Evolutionary conservation across 345 rosid genomes (phyloP), one percentile per base, ranked within the genome.

Genomic region (Brassica nigra): DNA sequence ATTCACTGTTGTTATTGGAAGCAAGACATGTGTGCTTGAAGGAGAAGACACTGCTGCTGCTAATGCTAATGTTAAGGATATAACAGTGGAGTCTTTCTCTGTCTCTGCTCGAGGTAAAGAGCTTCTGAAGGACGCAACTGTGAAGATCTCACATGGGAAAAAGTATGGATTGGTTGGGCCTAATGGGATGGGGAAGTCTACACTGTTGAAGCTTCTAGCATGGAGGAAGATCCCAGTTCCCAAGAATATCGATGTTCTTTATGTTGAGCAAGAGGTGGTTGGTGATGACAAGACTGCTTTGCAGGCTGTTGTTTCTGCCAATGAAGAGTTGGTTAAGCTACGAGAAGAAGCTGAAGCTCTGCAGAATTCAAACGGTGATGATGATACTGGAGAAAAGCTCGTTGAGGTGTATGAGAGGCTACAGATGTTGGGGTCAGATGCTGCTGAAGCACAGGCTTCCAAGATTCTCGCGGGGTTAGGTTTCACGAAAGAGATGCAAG

Each of bases 161-260:
- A 90, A 96, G 76, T 95, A 95, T 85, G 99, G 99, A 44, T 87
- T 95, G 83, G 91, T 95, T 52, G 98, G 99, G 62, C 97, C 97
- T 0, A 95, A 93, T 76, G 99, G 99, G 20, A 91, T 79, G 91
- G 99, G 99, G n/a, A 95, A 95, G 83, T 95, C 99, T 76, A 93
- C 99, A 1, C 61, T 95, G 76, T 82, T 93, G 76, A 95, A 93
- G 90, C 92, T 93, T 64, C 91, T 95, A 80, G 97, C 97, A 39
- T 95, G 99, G 97, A 88, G 99, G 87, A 91, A 91, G 89, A 88
- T 93, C 72, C 99, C 99, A 0, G 97, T 95, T 27, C 98, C 99
- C 0, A 93, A 86, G 81, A 93, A 95, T 77, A 95, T 95, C 62
- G 99, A 95, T 85, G 96, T 95, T 74, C 94, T 93, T 66, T 82